Evolutionary conservation across 2,329 filamentous ascomycete genomes (phyloP).

Genomic region (Dothideomycetes sp.): DNA sequence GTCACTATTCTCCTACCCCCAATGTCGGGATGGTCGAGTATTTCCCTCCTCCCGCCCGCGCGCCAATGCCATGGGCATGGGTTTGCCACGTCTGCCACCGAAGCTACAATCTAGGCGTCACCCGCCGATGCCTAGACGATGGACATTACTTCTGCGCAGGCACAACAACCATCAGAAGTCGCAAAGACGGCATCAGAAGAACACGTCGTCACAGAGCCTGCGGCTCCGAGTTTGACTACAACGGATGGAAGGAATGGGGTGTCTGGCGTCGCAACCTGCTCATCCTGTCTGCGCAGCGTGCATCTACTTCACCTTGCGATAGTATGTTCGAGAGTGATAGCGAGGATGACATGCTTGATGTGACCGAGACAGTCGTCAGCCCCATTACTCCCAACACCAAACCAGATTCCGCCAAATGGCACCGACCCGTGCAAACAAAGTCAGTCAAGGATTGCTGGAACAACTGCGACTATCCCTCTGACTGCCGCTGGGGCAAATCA

Average conservation of each 20-base stretch:
- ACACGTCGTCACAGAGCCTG: slow-evolving; percentile 34
- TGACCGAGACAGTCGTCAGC: not conserved
- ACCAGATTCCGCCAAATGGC: not conserved
- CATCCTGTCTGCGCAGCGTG: slow-evolving; percentile 16
- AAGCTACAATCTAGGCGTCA: slow-evolving; percentile 40
- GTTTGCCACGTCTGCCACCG: slow-evolving; percentile 43
- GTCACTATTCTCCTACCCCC: slow-evolving; percentile 18
- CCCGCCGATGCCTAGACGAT: slow-evolving; percentile 45
- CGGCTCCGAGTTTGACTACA: slow-evolving; percentile 44
- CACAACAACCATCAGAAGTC: slow-evolving; percentile 28
- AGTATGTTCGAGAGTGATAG: slow-evolving; percentile 13
- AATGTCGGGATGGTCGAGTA: slow-evolving; percentile 14
- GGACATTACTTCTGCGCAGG: slow-evolving; percentile 47
- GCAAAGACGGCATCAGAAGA: slow-evolving; percentile 21
- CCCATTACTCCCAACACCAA: not conserved
- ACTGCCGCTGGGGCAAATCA: slow-evolving; percentile 35
- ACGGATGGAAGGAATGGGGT: slow-evolving; percentile 41
- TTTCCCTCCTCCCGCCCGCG: slow-evolving; percentile 20
- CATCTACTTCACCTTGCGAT: not conserved
- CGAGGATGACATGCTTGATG: slow-evolving; percentile 12
- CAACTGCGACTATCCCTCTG: slow-evolving; percentile 37
- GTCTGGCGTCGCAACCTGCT: slow-evolving; percentile 31
- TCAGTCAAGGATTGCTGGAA: slow-evolving; percentile 34
- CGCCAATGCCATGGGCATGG: slow-evolving; percentile 42
- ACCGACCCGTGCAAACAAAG: slow-evolving; percentile 14